Evolutionary conservation across 2,329 filamentous ascomycete species (phyloP).

Genomic region (Paecilomyces variotii): DNA sequence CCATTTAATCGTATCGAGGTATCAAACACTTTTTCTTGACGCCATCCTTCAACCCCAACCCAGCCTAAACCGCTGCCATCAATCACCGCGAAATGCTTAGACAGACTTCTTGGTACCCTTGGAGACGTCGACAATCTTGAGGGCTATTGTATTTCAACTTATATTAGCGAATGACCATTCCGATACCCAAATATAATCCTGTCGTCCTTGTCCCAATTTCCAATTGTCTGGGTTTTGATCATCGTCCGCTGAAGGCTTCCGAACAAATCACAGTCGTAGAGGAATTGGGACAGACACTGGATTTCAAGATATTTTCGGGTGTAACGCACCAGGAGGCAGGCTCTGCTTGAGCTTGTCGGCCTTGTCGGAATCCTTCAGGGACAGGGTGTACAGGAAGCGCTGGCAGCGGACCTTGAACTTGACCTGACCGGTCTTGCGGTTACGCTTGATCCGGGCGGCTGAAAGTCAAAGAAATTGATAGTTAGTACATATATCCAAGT

Average conservation of each 20-base stretch:
- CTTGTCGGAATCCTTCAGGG: slow-evolving; percentile 98
- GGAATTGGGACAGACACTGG: background rate
- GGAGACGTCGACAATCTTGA: slow-evolving; percentile 39
- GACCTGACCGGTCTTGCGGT: slow-evolving; percentile 80
- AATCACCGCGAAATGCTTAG: slow-evolving; percentile 24
- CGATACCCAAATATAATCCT: background rate
- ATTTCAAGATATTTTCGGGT: slow-evolving; percentile 1
- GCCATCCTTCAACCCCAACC: slow-evolving; percentile 15
- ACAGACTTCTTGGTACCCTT: slow-evolving; percentile 38
- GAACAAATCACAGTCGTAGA: background rate
- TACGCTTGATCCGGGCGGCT: slow-evolving; percentile 96
- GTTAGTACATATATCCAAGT: slow-evolving; percentile 10
- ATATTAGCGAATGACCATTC: background rate
- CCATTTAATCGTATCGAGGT: slow-evolving; percentile 21
- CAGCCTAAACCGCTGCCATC: slow-evolving; percentile 16
- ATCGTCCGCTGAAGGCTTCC: background rate
- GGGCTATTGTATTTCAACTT: slow-evolving; percentile 20
- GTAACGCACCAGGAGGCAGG: slow-evolving; percentile 81
- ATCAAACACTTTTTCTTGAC: slow-evolving; percentile 15
- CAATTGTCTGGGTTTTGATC: background rate
- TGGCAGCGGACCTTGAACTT: slow-evolving; percentile 99
- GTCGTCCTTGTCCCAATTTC: background rate
- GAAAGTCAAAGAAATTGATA: slow-evolving; percentile 13
- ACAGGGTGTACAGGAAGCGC: slow-evolving; percentile 92
- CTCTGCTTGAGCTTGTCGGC: slow-evolving; percentile 99